Base-by-base conservation (phyloP, 1,284 basidiomycete genomes). In the Austroboletus olivaceoglutinosus region DNA sequence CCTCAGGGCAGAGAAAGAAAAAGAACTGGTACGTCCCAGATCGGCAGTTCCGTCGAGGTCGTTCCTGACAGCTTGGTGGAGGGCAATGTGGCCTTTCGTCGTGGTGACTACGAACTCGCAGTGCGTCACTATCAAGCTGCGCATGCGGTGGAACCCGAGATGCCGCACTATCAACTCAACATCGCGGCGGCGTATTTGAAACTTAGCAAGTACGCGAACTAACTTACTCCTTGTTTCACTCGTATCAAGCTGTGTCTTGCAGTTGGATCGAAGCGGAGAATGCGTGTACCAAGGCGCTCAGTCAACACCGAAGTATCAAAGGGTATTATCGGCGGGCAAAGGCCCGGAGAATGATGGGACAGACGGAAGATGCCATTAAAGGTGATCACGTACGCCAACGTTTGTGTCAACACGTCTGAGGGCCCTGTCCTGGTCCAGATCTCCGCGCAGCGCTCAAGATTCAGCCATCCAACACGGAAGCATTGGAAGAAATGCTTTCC, bases 121-220 rank as follows among this genome's bases (percentile, higher is more conserved):
- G 76, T 85, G 48, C 64, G 72, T 50, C 74, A 76, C 45, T 87
- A 87, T 62, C 73, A 79, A 56, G 63, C 69, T 5, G 85, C 85
- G 2, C 73, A 82, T 57, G 61, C 73, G 10, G 82, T 84, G 43
- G 85, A 87, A 60, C 78, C 83, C 10, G 85, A 86, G 62, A 68
- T 87, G 54, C 83, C 85, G 3, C 79, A 84, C 61, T 87, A 87
- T 58, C 81, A 86, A 58, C 75, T 87, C 34, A 87, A 87, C 58
- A 72, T 86, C 18, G 85, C 85, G 3, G 84, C 84, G 5, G 84
- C 85, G 2, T 76, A 85, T 64, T 62, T 87, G 34, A 87, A 86
- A 60, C 67, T 85, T 43, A 70, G 72, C 63, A 79, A 83, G 85
- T 86, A 65, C 48, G 81, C 65, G 21, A 45, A 51, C 50, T 34